phyloP scores from a whole-genome alignment of 2,329 filamentous ascomycete species.

The Exophiala phaeomuriformis region DNA sequence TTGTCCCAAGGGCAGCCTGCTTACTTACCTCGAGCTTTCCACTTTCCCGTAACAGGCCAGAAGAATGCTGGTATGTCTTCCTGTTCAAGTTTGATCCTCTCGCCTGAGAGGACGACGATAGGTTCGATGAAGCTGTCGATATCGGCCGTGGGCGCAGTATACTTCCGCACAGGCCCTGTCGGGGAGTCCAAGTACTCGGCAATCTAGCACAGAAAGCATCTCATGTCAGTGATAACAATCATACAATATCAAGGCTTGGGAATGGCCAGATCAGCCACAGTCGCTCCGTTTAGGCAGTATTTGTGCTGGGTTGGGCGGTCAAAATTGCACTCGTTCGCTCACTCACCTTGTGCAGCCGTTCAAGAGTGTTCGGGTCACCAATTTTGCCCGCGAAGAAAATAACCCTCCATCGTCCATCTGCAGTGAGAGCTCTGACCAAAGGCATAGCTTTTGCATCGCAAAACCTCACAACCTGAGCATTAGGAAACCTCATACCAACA shows the following conservation, averaged over 20 bases:
- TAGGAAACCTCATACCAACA: slow-evolving; percentile 47
- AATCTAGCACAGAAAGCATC: slow-evolving; percentile 27
- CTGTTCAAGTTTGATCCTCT: slow-evolving; percentile 44
- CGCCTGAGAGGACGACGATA: slow-evolving; percentile 47
- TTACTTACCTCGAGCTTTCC: slow-evolving; percentile 46
- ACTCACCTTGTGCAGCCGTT: slow-evolving; percentile 37
- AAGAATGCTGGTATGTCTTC: slow-evolving; percentile 51
- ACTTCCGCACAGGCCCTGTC: slow-evolving; percentile 38
- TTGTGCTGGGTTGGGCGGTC: too few relatives aligned
- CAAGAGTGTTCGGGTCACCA: slow-evolving; percentile 22
- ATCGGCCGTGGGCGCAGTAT: slow-evolving; percentile 40
- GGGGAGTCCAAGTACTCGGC: slow-evolving; percentile 36
- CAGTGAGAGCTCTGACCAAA: slow-evolving; percentile 43
- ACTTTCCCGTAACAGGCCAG: slow-evolving; percentile 50
- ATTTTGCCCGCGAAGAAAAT: slow-evolving; percentile 46
- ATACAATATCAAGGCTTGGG: too few relatives aligned
- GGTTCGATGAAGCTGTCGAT: slow-evolving; percentile 52
- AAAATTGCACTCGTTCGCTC: neutral
- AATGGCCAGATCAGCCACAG: too few relatives aligned
- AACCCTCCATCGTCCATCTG: slow-evolving; percentile 48
- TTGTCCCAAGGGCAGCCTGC: neutral
- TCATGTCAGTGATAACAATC: too few relatives aligned
- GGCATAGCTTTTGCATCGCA: slow-evolving; percentile 54
- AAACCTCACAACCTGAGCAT: slow-evolving; percentile 52
- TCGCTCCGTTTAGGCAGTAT: too few relatives aligned